Evolutionary conservation across 805 yeast species (phyloP), one percentile per base, ranked within the genome.

Genomic region (Wickerhamiella spandovensis): DNA sequence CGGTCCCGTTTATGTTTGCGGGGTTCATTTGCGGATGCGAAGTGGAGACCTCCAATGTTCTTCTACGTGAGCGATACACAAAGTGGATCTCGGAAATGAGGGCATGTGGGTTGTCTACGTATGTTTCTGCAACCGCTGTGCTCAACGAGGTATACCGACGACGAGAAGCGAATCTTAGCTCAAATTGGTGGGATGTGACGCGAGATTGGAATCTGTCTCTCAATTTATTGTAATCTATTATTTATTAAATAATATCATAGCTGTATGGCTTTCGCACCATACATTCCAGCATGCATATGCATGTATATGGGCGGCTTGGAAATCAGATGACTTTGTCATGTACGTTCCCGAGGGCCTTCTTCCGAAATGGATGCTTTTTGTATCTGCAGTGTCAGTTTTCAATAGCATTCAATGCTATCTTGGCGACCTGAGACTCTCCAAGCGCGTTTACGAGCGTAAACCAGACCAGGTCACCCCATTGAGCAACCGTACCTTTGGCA

Each of bases 401-500:
- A 92, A 92, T 66, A 86, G 97, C 0, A 70, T 76, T 21, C 98
- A 92, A 68, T 81, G 92, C 13, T 92, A 89, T 67, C 65, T 77
- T 44, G 77, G 86, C 32, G 92, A 88, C 44, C 72, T 83, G 25
- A 72, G 74, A 25, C 73, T 92, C 49, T 84, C 96, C 2, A 78
- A 83, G 57, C 74, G 79, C 56, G 97, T 92, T 7, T 92, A 92
- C 64, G 82, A 76, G 32, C 72, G 67, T 48, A 67, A 75, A 44
- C 87, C 89, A 15, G 56, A 62, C 6, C 76, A 83, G 63, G 82
- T 81, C 23, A 66, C 72, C 2, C 61, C 64, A 5, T 72, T 92
- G 56, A 79, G 92, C 58, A 95, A 96, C n/a, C 77, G 98, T 60
- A 90, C 98, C 0, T 92, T 92, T 65, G 98, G 98, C 32, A 92